Percentiles rank a stretch among this genome's conserved stretches.
Evolutionary conservation across 129 eudicot species (phyloP).

Genomic region (Tagetes patula): DNA sequence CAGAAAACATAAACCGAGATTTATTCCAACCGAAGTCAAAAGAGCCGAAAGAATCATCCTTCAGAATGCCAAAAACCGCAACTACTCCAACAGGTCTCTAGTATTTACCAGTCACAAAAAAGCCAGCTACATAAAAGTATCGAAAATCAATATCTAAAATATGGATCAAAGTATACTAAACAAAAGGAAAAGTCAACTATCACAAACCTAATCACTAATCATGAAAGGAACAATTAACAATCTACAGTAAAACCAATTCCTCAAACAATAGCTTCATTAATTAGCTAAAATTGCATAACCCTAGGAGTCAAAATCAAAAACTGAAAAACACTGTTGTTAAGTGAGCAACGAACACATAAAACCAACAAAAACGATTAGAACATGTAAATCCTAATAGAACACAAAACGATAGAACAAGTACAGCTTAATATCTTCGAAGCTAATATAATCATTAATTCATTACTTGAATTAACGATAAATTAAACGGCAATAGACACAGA

Average conservation of each 20-base stretch:
- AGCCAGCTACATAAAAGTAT: conserved; percentile 19
- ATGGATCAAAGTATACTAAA: neutral
- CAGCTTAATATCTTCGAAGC: neutral
- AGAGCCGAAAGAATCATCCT: conserved; percentile 94
- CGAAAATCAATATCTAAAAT: conserved; percentile 10
- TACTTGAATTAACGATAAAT: conserved; percentile 29
- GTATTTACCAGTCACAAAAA: conserved; percentile 13
- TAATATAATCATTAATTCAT: too few relatives aligned
- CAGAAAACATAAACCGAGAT: conserved; percentile 67
- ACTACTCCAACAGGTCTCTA: conserved; percentile 12
- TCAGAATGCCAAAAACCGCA: conserved; percentile 23
- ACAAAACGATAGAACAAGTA: neutral
- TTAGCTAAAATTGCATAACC: conserved; percentile 2
- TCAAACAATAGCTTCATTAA: neutral
- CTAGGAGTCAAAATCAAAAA: neutral
- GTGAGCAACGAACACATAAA: conserved; percentile 2
- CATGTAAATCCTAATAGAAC: neutral
- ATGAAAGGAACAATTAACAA: neutral
- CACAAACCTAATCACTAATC: neutral
- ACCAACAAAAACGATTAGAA: neutral
- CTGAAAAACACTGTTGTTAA: neutral
- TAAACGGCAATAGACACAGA: neutral
- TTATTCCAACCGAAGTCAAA: conserved; percentile 84
- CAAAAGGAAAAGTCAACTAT: neutral
- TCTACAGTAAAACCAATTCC: conserved; percentile 5